phyloP scores from a whole-genome alignment of 495 filamentous ascomycete species.

The Cladorrhinum samala region DNA sequence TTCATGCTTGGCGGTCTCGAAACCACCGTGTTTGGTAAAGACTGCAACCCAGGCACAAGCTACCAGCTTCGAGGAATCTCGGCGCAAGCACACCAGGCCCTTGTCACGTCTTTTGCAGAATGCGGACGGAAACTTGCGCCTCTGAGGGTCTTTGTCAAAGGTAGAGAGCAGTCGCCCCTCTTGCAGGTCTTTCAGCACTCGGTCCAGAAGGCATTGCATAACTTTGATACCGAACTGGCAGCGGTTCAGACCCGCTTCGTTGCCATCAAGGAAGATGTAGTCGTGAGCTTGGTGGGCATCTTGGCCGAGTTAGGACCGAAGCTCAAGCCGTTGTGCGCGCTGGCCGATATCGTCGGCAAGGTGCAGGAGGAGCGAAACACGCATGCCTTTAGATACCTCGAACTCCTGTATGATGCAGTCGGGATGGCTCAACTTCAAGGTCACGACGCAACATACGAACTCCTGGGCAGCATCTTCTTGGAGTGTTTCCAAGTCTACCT shows the following conservation, averaged over 20 bases:
- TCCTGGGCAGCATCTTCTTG: conserved; percentile 65
- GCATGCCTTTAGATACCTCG: conserved; percentile 56
- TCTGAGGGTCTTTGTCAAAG: conserved; percentile 28
- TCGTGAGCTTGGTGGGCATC: conserved; percentile 56
- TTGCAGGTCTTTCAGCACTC: conserved; percentile 46
- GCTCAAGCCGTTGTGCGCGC: conserved; percentile 47
- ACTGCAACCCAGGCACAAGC: conserved; percentile 23
- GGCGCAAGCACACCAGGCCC: conserved; percentile 36
- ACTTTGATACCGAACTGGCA: conserved; percentile 41
- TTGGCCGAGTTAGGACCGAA: conserved; percentile 51
- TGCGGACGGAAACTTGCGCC: conserved; percentile 33
- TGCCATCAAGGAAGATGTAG: conserved; percentile 35
- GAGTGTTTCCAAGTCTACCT: conserved; percentile 79
- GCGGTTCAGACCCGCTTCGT: conserved; percentile 41
- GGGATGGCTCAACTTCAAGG: conserved; percentile 65
- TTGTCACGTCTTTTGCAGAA: conserved; percentile 35
- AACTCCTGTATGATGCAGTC: conserved; percentile 64
- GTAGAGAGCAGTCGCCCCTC: conserved; percentile 36
- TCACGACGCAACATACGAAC: conserved; percentile 51
- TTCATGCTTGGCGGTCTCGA: conserved; percentile 80
- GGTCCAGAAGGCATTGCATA: conserved; percentile 33
- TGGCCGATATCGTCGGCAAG: conserved; percentile 45
- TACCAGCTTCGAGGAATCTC: conserved; percentile 35
- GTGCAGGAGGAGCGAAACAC: conserved; percentile 33
- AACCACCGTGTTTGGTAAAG: conserved; percentile 61